phyloP scores from a whole-genome alignment of 2,329 filamentous ascomycete genomes.

The Diaporthe australafricana region DNA sequence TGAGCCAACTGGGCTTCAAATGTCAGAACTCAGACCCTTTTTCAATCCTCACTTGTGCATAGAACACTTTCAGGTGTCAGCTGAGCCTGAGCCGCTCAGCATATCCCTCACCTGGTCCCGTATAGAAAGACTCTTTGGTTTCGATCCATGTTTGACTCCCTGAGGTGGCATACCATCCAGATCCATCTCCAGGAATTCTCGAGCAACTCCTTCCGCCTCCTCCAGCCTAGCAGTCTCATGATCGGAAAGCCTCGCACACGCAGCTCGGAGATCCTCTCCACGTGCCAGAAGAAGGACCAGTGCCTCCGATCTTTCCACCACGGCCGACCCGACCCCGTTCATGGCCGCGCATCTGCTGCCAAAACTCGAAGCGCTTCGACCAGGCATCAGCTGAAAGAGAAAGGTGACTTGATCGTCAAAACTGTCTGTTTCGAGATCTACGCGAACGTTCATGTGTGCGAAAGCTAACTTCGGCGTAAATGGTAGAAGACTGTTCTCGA shows the following conservation, averaged over 20 bases:
- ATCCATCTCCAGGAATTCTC: slow-evolving; percentile 64
- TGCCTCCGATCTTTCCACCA: slow-evolving; percentile 81
- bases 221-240: slow-evolving; percentile 75
- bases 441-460: slow-evolving; percentile 78
- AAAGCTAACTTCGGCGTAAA: slow-evolving; percentile 65
- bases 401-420: slow-evolving; percentile 75
- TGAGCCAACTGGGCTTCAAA: not conserved
- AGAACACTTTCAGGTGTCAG: slow-evolving; percentile 26
- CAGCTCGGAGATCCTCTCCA: slow-evolving; percentile 80
- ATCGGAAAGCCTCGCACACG: slow-evolving; percentile 75
- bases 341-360: slow-evolving; percentile 87
- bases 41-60: not conserved
- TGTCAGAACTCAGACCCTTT: not conserved
- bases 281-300: slow-evolving; percentile 75
- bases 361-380: slow-evolving; percentile 83
- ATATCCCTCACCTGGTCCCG: slow-evolving; percentile 17
- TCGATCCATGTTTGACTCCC: not conserved
- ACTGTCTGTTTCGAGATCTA: slow-evolving; percentile 63
- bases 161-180: slow-evolving; percentile 9
- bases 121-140: not conserved
- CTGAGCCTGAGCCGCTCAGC: slow-evolving; percentile 6
- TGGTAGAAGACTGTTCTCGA: slow-evolving; percentile 70
- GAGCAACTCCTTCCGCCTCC: slow-evolving; percentile 71
- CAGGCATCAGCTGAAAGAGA: slow-evolving; percentile 76
- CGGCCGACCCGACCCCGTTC: slow-evolving; percentile 80